Evolutionary conservation across 163 green algal genomes (phyloP).

Genomic region (Scenedesmus sp.): DNA sequence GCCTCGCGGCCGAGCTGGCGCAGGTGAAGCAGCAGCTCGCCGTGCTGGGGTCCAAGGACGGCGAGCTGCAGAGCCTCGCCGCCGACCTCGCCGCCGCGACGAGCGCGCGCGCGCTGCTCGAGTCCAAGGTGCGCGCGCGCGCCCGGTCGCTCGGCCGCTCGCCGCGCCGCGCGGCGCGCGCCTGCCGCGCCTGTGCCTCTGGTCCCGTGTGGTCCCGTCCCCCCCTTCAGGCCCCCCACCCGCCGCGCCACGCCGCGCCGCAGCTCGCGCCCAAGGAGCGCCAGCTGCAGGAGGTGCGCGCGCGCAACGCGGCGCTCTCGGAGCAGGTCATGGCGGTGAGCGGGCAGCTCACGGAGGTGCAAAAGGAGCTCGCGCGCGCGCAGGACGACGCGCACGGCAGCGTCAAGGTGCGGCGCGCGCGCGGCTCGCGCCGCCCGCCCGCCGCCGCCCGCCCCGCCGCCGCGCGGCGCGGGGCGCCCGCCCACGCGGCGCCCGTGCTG

Average conservation of each 20-base stretch:
- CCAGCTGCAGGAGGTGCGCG: background rate
- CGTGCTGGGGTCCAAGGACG: background rate
- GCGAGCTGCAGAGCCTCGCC: constrained; percentile 13
- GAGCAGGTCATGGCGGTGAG: background rate
- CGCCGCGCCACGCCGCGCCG: too few relatives aligned
- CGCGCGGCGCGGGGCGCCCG: background rate
- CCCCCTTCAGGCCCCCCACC: too few relatives aligned
- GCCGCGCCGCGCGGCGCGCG: background rate
- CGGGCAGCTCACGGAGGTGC: constrained; percentile 3
- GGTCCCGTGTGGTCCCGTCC: background rate
- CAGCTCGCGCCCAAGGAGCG: constrained; percentile 36
- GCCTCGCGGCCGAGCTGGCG: background rate
- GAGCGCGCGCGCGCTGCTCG: constrained; percentile 14
- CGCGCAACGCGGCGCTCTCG: background rate
- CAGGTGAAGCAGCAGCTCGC: background rate
- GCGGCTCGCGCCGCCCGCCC: too few relatives aligned
- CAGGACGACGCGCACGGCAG: constrained; percentile 6
- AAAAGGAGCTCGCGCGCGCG: background rate
- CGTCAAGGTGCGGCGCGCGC: constrained; percentile 1
- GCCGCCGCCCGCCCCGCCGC: background rate
- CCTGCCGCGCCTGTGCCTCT: background rate
- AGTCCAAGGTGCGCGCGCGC: constrained; percentile 9
- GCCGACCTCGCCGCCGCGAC: constrained; percentile 18
- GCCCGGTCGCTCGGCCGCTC: background rate
- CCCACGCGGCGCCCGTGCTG: background rate